phyloP scores from a whole-genome alignment of 2,329 filamentous ascomycete genomes.

The Huntiella abstrusa region DNA sequence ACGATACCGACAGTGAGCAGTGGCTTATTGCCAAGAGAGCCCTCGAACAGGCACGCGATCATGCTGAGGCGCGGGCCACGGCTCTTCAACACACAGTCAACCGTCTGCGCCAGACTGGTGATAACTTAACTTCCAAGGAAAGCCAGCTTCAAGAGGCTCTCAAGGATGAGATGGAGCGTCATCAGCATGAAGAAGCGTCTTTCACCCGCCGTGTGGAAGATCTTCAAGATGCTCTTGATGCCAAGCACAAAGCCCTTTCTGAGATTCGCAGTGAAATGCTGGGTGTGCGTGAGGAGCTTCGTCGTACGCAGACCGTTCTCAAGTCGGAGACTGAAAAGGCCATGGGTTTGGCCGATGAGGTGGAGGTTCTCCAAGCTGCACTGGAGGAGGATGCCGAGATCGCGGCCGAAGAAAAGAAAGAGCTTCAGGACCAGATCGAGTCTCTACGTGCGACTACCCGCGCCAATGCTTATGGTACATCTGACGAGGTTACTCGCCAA shows the following conservation, averaged over 20 bases:
- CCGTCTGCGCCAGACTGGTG: slow-evolving; percentile 47
- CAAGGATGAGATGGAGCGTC: slow-evolving; percentile 51
- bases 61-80: slow-evolving; percentile 46
- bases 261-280: slow-evolving; percentile 48
- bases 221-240: slow-evolving; percentile 50
- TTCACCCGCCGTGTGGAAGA: slow-evolving; percentile 57
- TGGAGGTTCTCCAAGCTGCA: slow-evolving; percentile 51
- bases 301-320: slow-evolving; percentile 46
- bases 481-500: slow-evolving; percentile 12
- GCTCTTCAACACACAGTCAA: slow-evolving; percentile 55
- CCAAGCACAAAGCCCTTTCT: slow-evolving; percentile 45
- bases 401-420: slow-evolving; percentile 20
- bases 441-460: slow-evolving; percentile 12
- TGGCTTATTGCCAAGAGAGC: slow-evolving; percentile 50
- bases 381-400: slow-evolving; percentile 47
- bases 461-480: slow-evolving; percentile 14
- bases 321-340: slow-evolving; percentile 44
- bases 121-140: slow-evolving; percentile 48
- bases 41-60: slow-evolving; percentile 45
- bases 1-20: slow-evolving; percentile 51
- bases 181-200: slow-evolving; percentile 50
- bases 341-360: slow-evolving; percentile 52
- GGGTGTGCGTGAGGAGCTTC: slow-evolving; percentile 46
- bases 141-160: slow-evolving; percentile 47
- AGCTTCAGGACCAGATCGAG: slow-evolving; percentile 16